A percentile compares a stretch with the other conserved stretches of the same genome.
These are phyloP conservation scores for Boletellus sp. DNA, from an alignment of 768 basidiomycete genomes.

Conservation along the genomic window DNA sequence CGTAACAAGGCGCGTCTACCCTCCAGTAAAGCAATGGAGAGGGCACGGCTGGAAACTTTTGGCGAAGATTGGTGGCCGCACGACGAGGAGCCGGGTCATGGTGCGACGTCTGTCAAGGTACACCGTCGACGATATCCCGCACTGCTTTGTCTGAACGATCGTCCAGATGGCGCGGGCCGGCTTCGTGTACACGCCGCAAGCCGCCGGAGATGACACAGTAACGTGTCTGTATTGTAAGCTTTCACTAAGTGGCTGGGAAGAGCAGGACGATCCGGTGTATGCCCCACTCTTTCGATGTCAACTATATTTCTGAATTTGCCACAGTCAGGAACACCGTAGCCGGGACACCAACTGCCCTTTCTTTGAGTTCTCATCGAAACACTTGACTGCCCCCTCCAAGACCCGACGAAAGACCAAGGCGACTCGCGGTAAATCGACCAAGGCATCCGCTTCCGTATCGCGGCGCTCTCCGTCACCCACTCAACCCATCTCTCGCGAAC, in stretches of 20 bases:
- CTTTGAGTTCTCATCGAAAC: conserved; percentile 34
- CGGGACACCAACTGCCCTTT: conserved; percentile 57
- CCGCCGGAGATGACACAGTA: conserved; percentile 69
- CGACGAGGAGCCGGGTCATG: conserved; percentile 56
- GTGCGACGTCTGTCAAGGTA: conserved; percentile 72
- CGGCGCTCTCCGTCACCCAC: conserved; percentile 15
- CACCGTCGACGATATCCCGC: not conserved
- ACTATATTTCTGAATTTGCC: conserved; percentile 4
- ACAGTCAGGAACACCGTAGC: conserved; percentile 71
- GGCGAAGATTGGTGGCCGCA: conserved; percentile 76
- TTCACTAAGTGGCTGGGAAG: conserved; percentile 82
- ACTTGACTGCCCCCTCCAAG: conserved; percentile 21
- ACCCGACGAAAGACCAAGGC: conserved; percentile 21
- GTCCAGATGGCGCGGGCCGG: conserved; percentile 80
- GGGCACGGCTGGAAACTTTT: conserved; percentile 68
- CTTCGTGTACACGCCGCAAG: conserved; percentile 74
- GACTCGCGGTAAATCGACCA: conserved; percentile 21
- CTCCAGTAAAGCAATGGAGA: conserved; percentile 63
- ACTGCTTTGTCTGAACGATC: conserved; percentile 1
- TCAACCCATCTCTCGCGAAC: not conserved
- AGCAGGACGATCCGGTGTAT: conserved; percentile 82
- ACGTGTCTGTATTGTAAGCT: conserved; percentile 84
- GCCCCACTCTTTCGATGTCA: conserved; percentile 21
- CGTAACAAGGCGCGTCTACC: conserved; percentile 62
- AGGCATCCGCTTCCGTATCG: conserved; percentile 10